A percentile compares a stretch with the other conserved stretches of the same genome.
These are phyloP conservation scores for Cladosporium austrohemisphaericum DNA, from an alignment of 2,329 filamentous ascomycete genomes.

Conservation along the genomic window DNA sequence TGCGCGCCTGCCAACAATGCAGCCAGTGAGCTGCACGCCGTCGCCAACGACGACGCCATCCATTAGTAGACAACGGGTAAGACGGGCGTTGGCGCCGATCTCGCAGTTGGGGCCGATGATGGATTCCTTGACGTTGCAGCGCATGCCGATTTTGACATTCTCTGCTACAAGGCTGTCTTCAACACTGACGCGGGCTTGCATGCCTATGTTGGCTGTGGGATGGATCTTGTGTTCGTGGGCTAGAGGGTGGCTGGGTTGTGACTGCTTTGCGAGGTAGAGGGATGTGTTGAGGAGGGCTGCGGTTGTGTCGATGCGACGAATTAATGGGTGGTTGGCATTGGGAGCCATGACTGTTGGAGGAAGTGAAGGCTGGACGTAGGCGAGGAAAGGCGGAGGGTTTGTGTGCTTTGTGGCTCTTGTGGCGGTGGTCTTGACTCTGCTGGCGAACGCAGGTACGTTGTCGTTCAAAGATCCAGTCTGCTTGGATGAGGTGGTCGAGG, in stretches of 20 bases:
- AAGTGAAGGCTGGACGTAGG: conserved; percentile 70
- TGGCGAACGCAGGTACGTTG: conserved; percentile 27
- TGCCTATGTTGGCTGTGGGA: conserved; percentile 76
- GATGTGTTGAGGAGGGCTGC: conserved; percentile 77
- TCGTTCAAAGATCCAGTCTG: conserved; percentile 12
- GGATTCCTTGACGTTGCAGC: conserved; percentile 85
- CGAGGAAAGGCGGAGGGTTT: conserved; percentile 57
- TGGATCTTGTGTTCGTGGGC: conserved; percentile 77
- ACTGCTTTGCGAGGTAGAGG: conserved; percentile 79
- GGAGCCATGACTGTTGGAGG: conserved; percentile 16
- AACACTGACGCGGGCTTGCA: conserved; percentile 75
- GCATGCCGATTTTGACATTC: conserved; percentile 85
- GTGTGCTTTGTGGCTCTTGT: conserved; percentile 13
- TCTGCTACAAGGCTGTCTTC: conserved; percentile 79
- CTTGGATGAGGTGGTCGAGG: conserved; percentile 38
- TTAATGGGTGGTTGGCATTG: conserved; percentile 51
- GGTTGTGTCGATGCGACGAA: conserved; percentile 84
- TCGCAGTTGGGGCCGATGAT: conserved; percentile 85
- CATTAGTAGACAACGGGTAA: conserved; percentile 88
- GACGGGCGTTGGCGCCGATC: conserved; percentile 78
- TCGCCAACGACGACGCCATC: conserved; percentile 83
- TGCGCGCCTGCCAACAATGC: conserved; percentile 76
- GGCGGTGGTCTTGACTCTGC: conserved; percentile 27
- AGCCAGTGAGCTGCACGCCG: conserved; percentile 79
- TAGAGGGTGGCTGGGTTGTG: conserved; percentile 57